Conservation (phyloP, 345 rosid species). For the Eucalyptus regnans region DNA sequence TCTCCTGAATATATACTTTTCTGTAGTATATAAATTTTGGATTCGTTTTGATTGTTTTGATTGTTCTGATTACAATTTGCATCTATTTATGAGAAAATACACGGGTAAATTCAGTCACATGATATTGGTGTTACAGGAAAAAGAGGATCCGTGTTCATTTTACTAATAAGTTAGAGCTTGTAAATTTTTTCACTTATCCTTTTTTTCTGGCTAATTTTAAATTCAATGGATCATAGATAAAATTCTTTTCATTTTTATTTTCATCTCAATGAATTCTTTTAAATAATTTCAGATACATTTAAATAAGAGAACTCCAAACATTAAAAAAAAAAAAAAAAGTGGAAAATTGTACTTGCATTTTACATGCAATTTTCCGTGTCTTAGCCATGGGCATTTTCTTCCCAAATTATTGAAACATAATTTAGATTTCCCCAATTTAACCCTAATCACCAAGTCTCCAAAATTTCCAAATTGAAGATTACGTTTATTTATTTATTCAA, state of each 20-base stretch:
- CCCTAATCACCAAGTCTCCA: background rate
- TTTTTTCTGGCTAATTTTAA: background rate
- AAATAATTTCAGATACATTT: background rate
- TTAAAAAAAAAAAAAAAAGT: too few relatives aligned
- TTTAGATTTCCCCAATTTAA: background rate
- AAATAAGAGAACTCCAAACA: background rate
- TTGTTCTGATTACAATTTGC: background rate
- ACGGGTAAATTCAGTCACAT: fast-evolving
- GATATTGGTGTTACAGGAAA: background rate
- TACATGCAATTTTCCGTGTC: background rate
- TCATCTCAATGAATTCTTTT: background rate
- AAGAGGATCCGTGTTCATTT: background rate
- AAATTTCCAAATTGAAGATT: background rate
- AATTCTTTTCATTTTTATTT: background rate
- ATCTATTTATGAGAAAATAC: background rate
- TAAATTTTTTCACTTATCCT: fast-evolving
- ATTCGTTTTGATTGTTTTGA: too few relatives aligned
- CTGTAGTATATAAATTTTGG: background rate
- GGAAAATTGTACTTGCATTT: background rate
- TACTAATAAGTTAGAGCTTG: background rate
- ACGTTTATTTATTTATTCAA: background rate
- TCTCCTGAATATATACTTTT: background rate
- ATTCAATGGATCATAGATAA: background rate
- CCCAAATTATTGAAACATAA: background rate
- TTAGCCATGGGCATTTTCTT: background rate